Evolutionary conservation across 2,329 filamentous ascomycete species (phyloP).

Genomic region (Exophiala alcalophila): DNA sequence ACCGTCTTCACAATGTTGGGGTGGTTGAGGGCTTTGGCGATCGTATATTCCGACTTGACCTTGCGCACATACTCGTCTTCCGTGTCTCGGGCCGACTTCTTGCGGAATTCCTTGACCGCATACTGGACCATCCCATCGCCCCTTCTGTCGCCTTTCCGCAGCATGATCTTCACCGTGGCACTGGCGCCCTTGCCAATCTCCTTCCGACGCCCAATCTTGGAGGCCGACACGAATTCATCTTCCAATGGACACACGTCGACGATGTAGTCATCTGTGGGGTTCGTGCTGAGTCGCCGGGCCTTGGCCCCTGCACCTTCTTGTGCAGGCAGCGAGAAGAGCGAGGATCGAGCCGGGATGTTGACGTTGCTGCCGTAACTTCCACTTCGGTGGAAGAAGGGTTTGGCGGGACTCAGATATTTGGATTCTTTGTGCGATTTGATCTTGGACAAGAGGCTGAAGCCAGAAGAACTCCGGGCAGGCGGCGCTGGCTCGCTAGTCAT

Average conservation of each 20-base stretch:
- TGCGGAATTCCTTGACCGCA: slow-evolving; percentile 84
- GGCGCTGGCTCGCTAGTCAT: slow-evolving; percentile 15
- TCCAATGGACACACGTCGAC: slow-evolving; percentile 68
- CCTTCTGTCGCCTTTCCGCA: slow-evolving; percentile 60
- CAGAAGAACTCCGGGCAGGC: slow-evolving; percentile 18
- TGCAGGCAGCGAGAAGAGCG: slow-evolving; percentile 53
- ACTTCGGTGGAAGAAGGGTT: slow-evolving; percentile 8
- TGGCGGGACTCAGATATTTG: slow-evolving; percentile 15
- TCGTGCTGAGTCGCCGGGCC: slow-evolving; percentile 72
- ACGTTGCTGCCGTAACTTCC: slow-evolving; percentile 18
- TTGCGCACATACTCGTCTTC: slow-evolving; percentile 77
- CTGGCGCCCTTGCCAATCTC: slow-evolving; percentile 78
- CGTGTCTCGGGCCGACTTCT: slow-evolving; percentile 66
- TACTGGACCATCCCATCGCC: slow-evolving; percentile 56
- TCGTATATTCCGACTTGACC: slow-evolving; percentile 86
- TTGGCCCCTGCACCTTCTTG: slow-evolving; percentile 72
- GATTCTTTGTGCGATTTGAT: slow-evolving; percentile 24
- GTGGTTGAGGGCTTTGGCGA: slow-evolving; percentile 79
- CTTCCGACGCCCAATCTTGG: slow-evolving; percentile 69
- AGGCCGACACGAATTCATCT: slow-evolving; percentile 67
- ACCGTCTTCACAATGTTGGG: slow-evolving; percentile 83
- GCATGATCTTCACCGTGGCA: slow-evolving; percentile 78
- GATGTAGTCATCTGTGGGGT: slow-evolving; percentile 69
- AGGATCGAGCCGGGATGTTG: slow-evolving; percentile 9
- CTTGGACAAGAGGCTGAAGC: slow-evolving; percentile 22